Conservation (phyloP, 768 basidiomycete genomes). For the Fibroporia radiculosa region DNA sequence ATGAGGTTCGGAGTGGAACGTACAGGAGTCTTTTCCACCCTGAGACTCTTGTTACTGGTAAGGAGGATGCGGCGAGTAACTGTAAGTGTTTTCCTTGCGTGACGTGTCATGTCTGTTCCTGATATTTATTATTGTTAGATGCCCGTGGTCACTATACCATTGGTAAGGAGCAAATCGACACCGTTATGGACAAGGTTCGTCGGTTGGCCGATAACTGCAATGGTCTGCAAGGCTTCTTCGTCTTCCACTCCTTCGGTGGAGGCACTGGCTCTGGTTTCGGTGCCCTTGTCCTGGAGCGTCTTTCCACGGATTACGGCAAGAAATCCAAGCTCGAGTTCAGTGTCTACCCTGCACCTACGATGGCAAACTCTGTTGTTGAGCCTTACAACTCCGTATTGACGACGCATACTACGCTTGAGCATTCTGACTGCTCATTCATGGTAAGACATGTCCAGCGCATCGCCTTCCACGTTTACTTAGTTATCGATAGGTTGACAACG, state of each 20-base stretch:
- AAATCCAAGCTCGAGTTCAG: conserved; percentile 99
- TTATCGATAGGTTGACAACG: conserved; percentile 41
- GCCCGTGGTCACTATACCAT: conserved; percentile 99
- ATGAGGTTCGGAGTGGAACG: conserved; percentile 91
- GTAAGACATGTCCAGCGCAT: conserved; percentile 28
- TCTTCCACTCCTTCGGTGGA: conserved; percentile 99
- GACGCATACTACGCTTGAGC: conserved; percentile 97
- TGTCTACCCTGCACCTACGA: conserved; percentile 91
- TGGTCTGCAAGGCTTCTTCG: conserved; percentile 98
- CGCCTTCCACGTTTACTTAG: not conserved
- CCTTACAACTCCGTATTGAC: conserved; percentile 98
- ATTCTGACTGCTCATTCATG: conserved; percentile 99
- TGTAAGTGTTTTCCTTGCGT: conserved; percentile 42
- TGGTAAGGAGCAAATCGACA: conserved; percentile 97
- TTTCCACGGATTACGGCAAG: conserved; percentile 98
- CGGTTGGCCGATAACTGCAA: conserved; percentile 96
- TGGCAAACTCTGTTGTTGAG: conserved; percentile 95
- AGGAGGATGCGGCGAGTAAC: conserved; percentile 99
- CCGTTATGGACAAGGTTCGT: conserved; percentile 94
- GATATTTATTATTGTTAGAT: conserved; percentile 39
- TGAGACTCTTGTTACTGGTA: conserved; percentile 95
- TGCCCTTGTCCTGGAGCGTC: conserved; percentile 91
- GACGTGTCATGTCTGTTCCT: not conserved
- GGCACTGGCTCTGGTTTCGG: conserved; percentile 99
- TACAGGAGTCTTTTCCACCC: conserved; percentile 99